These are phyloP conservation scores for Bipolaris gigantea DNA, from an alignment of 2,329 filamentous ascomycete genomes.

Conservation along the genomic window DNA sequence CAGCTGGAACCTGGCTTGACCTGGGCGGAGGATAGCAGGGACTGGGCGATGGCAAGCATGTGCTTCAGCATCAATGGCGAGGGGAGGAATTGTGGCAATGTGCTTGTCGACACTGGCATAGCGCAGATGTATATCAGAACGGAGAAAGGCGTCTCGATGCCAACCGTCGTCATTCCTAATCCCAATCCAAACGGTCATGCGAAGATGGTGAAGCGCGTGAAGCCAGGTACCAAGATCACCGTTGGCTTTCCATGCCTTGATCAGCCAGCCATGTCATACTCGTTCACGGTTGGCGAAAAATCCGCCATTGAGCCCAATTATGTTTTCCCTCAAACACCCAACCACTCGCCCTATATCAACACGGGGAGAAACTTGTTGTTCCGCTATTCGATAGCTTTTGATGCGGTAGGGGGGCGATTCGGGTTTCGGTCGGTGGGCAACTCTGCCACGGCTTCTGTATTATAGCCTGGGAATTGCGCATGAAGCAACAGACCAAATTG, in stretches of 20 bases:
- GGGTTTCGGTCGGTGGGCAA: constrained; percentile 31
- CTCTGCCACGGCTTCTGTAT: constrained; percentile 17
- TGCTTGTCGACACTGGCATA: constrained; percentile 41
- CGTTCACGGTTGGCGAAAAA: constrained; percentile 32
- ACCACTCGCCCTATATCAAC: constrained; percentile 35
- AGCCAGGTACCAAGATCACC: constrained; percentile 32
- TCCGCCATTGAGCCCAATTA: constrained; percentile 31
- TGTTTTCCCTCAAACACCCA: constrained; percentile 31
- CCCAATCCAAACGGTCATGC: constrained; percentile 32
- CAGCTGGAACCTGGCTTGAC: constrained; percentile 32
- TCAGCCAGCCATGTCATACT: constrained; percentile 22
- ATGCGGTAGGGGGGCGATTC: constrained; percentile 37
- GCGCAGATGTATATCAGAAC: constrained; percentile 42
- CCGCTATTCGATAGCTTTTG: constrained; percentile 40
- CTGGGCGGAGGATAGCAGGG: constrained; percentile 32
- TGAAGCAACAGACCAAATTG: neutral
- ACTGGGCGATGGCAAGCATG: constrained; percentile 42
- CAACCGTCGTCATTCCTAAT: constrained; percentile 35
- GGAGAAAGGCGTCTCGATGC: constrained; percentile 30
- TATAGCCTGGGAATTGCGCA: constrained; percentile 13
- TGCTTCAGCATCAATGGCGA: constrained; percentile 33
- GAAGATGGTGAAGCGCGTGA: constrained; percentile 35
- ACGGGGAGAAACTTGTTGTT: constrained; percentile 40
- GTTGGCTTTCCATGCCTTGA: constrained; percentile 30
- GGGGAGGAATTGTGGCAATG: constrained; percentile 27